A percentile compares a stretch with the other conserved stretches of the same genome.
These are phyloP conservation scores for Diaporthe capsici DNA, from an alignment of 2,329 filamentous ascomycete species.

Conservation along the genomic window DNA sequence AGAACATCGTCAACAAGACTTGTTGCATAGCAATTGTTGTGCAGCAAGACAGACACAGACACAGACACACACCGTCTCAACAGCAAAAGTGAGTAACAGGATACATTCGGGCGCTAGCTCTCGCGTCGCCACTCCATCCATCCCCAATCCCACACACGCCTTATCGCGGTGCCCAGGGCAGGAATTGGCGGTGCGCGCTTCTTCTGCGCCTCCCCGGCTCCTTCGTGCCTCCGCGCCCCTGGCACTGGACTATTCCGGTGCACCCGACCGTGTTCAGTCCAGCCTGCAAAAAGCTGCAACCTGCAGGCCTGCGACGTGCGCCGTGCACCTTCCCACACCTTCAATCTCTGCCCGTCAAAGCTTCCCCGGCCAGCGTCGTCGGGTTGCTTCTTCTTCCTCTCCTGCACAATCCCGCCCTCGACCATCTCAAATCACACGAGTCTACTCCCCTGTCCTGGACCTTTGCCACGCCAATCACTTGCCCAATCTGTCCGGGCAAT, in stretches of 20 bases:
- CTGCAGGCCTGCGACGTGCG: neutral
- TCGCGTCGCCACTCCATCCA: constrained; percentile 22
- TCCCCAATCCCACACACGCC: neutral
- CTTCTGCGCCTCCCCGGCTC: constrained; percentile 25
- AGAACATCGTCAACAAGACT: neutral
- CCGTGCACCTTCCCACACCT: constrained; percentile 23
- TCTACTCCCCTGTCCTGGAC: neutral
- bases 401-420: constrained; percentile 16
- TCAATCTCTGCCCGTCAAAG: neutral
- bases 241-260: constrained; percentile 3
- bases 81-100: constrained; percentile 9
- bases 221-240: constrained; percentile 7
- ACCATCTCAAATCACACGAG: neutral
- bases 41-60: neutral
- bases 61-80: neutral
- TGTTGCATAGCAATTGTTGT: constrained; percentile 8
- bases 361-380: neutral
- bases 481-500: neutral
- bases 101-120: neutral
- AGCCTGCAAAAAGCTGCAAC: constrained; percentile 17
- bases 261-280: constrained; percentile 17
- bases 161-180: constrained; percentile 13
- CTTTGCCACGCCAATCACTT: neutral
- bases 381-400: neutral
- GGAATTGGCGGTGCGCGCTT: constrained; percentile 22